Percentiles rank a stretch among this genome's conserved stretches.
Evolutionary conservation across 441 rosid genomes (phyloP).

Genomic region (Sinapis alba): DNA sequence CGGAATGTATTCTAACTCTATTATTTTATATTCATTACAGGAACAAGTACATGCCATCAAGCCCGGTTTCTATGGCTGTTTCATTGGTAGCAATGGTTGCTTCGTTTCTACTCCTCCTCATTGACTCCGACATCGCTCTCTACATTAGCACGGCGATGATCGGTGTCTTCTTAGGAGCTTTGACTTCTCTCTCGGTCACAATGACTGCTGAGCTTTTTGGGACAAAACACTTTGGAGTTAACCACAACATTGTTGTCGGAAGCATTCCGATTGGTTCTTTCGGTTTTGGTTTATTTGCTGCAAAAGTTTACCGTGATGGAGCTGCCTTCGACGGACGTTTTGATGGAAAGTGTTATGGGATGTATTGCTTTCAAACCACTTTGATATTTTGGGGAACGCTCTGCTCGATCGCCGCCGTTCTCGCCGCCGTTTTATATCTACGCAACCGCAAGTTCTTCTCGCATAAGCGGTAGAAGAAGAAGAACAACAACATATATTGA

Average conservation of each 20-base stretch:
- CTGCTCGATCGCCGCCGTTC: slow-evolving; percentile 54
- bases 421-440: slow-evolving; percentile 52
- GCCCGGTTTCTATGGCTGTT: slow-evolving; percentile 58
- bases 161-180: slow-evolving; percentile 71
- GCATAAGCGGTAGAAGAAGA: slow-evolving; percentile 17
- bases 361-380: slow-evolving; percentile 59
- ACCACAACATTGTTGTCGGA: slow-evolving; percentile 65
- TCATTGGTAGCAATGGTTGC: slow-evolving; percentile 68
- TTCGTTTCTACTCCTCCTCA: slow-evolving; percentile 65
- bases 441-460: slow-evolving; percentile 57
- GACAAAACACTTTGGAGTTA: slow-evolving; percentile 53
- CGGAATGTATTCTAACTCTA: neutral
- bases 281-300: slow-evolving; percentile 68
- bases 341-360: slow-evolving; percentile 64
- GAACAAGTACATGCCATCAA: slow-evolving; percentile 48
- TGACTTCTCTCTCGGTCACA: slow-evolving; percentile 67
- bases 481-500: slow-evolving; percentile 8
- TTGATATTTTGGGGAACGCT: slow-evolving; percentile 74
- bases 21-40: slow-evolving; percentile 39
- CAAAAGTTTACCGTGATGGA: slow-evolving; percentile 55
- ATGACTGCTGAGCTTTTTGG: slow-evolving; percentile 82
- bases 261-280: slow-evolving; percentile 86
- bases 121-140: slow-evolving; percentile 42
- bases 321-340: slow-evolving; percentile 12
- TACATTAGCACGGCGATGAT: slow-evolving; percentile 71